Conservation (phyloP, 2,329 filamentous ascomycete species). For the Pestalotiopsis sp. region DNA sequence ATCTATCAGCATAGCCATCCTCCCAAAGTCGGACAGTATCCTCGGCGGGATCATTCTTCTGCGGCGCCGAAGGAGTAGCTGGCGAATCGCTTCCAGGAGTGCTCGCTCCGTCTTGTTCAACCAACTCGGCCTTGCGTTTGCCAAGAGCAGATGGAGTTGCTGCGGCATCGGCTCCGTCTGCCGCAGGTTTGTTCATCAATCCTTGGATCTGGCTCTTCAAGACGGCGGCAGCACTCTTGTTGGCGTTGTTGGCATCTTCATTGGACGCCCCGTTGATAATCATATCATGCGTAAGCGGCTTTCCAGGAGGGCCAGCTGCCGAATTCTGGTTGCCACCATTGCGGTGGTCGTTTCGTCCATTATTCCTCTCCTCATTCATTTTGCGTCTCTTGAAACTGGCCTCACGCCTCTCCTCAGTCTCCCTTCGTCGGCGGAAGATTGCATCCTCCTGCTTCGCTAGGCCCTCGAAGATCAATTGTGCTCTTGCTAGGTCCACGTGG, state of each 20-base stretch:
- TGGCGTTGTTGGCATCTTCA: conserved; percentile 75
- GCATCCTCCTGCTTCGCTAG: conserved; percentile 91
- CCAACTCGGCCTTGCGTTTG: conserved; percentile 77
- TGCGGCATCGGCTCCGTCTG: conserved; percentile 30
- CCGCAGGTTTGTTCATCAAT: conserved; percentile 29
- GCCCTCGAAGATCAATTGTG: conserved; percentile 85
- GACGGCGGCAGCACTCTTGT: conserved; percentile 91
- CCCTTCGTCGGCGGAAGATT: conserved; percentile 87
- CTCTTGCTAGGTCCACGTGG: conserved; percentile 81
- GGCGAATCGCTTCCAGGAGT: conserved; percentile 65
- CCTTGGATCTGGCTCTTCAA: conserved; percentile 79
- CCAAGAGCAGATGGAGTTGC: conserved; percentile 56
- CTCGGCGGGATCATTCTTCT: conserved; percentile 63
- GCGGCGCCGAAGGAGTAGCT: conserved; percentile 48
- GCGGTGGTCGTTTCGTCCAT: conserved; percentile 36
- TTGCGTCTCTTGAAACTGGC: conserved; percentile 80
- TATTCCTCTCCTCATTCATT: conserved; percentile 59
- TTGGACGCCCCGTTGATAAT: conserved; percentile 73
- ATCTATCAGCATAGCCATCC: conserved; percentile 90
- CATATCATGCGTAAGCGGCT: conserved; percentile 81
- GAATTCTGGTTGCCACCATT: conserved; percentile 39
- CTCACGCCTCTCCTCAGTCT: conserved; percentile 82
- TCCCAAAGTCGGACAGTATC: conserved; percentile 95
- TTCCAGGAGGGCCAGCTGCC: conserved; percentile 51
- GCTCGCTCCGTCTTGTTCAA: conserved; percentile 63